Evolutionary conservation across 2,329 filamentous ascomycete genomes (phyloP).

Genomic region (Arthroderma uncinatum): DNA sequence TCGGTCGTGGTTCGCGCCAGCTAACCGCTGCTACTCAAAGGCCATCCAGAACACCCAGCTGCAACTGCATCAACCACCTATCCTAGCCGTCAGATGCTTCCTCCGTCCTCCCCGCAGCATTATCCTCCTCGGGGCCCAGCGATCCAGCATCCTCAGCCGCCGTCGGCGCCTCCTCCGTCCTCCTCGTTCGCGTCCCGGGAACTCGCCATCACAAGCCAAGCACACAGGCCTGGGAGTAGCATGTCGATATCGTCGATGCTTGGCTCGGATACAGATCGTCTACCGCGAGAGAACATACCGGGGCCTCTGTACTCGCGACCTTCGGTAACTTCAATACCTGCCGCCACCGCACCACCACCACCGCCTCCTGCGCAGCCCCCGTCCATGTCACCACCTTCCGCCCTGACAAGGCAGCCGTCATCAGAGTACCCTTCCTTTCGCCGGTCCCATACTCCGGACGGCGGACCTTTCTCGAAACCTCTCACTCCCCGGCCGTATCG

Average conservation of each 20-base stretch:
- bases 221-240: constrained; percentile 49
- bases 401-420: constrained; percentile 34
- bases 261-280: constrained; percentile 42
- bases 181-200: constrained; percentile 42
- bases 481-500: constrained; percentile 26
- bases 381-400: constrained; percentile 35
- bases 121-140: constrained; percentile 34
- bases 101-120: constrained; percentile 41
- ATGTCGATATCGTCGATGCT: constrained; percentile 68
- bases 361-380: background rate
- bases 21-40: constrained; percentile 5
- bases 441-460: constrained; percentile 63
- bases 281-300: constrained; percentile 36
- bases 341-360: background rate
- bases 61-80: constrained; percentile 27
- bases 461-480: constrained; percentile 42
- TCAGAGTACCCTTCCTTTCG: constrained; percentile 53
- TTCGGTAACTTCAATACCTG: constrained; percentile 23
- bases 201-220: constrained; percentile 35
- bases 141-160: constrained; percentile 29
- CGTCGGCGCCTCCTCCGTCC: constrained; percentile 32
- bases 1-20: background rate
- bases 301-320: constrained; percentile 39
- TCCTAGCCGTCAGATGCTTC: constrained; percentile 38
- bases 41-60: constrained; percentile 16